These are phyloP conservation scores for Ceratocystis lukuohia DNA, from an alignment of 2,329 filamentous ascomycete species.

Conservation along the genomic window DNA sequence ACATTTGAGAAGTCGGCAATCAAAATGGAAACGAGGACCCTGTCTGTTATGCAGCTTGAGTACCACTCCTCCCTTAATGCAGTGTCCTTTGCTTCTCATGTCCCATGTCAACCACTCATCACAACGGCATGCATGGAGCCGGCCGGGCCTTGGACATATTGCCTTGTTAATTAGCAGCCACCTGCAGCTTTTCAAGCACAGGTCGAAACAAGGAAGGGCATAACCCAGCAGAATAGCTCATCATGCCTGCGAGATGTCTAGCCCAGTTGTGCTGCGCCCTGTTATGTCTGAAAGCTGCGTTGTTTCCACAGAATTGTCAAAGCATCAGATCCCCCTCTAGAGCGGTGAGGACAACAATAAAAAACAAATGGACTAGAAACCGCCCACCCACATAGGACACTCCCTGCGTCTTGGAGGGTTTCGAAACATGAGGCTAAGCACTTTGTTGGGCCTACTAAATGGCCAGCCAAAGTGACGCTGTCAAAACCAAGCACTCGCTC, in stretches of 20 bases:
- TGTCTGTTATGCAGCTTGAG: neutral
- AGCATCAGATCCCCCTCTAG: neutral
- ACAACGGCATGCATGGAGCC: neutral
- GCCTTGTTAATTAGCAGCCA: conserved; percentile 5
- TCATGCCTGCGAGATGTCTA: neutral
- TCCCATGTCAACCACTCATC: neutral
- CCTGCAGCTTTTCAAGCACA: conserved; percentile 12
- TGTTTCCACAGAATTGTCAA: conserved; percentile 2
- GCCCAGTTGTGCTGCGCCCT: neutral
- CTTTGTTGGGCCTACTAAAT: neutral
- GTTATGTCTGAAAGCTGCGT: neutral
- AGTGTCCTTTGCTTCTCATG: neutral
- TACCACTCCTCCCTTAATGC: neutral
- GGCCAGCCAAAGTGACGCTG: neutral
- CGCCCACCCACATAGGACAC: neutral
- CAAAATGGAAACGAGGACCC: neutral
- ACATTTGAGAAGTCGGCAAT: neutral
- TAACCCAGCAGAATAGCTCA: neutral
- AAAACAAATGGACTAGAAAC: neutral
- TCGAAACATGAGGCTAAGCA: neutral
- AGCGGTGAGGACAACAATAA: neutral
- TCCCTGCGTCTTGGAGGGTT: neutral
- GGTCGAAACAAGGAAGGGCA: neutral
- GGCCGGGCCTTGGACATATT: neutral
- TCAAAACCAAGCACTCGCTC: neutral